These are phyloP conservation scores for Annona squamosa DNA, from an alignment of 164 flowering plant genomes.

Conservation along the genomic window DNA sequence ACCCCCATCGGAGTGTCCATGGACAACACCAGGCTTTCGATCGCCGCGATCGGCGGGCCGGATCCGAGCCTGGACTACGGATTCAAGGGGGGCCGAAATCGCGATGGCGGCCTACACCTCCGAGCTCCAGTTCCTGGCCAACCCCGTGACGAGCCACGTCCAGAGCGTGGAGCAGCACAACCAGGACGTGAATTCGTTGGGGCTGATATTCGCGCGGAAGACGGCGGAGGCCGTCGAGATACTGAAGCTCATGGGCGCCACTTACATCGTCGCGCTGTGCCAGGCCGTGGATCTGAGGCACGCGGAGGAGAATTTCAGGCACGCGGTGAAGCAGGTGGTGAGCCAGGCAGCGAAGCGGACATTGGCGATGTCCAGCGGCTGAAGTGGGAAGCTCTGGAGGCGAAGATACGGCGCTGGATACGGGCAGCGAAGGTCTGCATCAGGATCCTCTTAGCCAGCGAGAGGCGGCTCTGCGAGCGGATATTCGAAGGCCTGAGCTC, in stretches of 20 bases:
- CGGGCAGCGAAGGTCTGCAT: conserved; percentile 65
- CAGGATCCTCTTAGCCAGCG: conserved; percentile 47
- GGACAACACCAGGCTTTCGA: conserved; percentile 36
- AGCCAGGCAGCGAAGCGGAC: conserved; percentile 44
- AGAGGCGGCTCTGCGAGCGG: conserved; percentile 26
- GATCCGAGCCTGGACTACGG: conserved; percentile 44
- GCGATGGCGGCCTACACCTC: conserved; percentile 44
- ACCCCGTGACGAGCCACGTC: conserved; percentile 38
- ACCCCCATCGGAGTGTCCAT: conserved; percentile 43
- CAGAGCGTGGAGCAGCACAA: conserved; percentile 43
- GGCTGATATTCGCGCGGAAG: conserved; percentile 41
- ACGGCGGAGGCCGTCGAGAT: conserved; percentile 41
- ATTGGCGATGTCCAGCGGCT: conserved; percentile 71
- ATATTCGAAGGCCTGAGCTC: conserved; percentile 29
- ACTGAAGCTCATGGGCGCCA: conserved; percentile 42
- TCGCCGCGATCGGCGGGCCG: conserved; percentile 33
- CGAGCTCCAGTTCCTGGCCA: conserved; percentile 36
- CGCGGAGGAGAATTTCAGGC: conserved; percentile 38
- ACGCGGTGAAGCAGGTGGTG: conserved; percentile 31
- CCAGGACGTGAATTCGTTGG: conserved; percentile 44
- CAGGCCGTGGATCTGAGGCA: conserved; percentile 50
- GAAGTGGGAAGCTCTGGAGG: conserved; percentile 61
- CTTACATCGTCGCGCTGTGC: conserved; percentile 39
- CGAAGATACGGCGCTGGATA: conserved; percentile 80
- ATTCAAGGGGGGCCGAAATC: conserved; percentile 39